Evolutionary conservation across 202 grass and related monocot species (phyloP), one percentile per base, ranked within the genome.

Genomic region (Schoenoplectus triqueter): DNA sequence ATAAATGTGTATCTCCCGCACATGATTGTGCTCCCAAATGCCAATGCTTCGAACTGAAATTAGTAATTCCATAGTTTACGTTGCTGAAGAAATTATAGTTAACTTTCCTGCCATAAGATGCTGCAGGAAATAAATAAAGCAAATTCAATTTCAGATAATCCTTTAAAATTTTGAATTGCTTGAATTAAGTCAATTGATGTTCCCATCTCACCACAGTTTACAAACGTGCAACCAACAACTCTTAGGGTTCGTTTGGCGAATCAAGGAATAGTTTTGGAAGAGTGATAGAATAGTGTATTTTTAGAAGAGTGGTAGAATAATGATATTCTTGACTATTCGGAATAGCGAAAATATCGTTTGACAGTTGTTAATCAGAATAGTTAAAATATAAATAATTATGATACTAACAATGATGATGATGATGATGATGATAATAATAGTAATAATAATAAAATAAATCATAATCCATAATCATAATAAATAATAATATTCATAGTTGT

Each of bases 11-110:
- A 87, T 74, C 84, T 87, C 82, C 96, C 93, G 84, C 96, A 98
- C 93, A 98, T 98, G 49, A 91, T 89, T 60, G 93, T 92, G 86
- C 93, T 99, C 84, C 93, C 96, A 88, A 99, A 88, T 75, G 96
- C 96, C 84, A 99, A 91, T 56, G 96, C 87, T 94, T 99, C 96
- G 88, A 99, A 91, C 96, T 99, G 90, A 87, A 56, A 80, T 80
- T 4, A 78, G 78, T 50, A 92, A 78, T 82, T 71, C 31, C 57
- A 87, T 47, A 88, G 54, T 84, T 71, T n/a, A 87, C 15, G 40
- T 61, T 59, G 56, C 56, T 59, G 11, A 11, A 0, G 56, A 59
- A 59, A 31, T 31, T 31, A 31, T 59, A 59, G 56, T n/a, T 59
- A 59, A 4, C 56, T 15, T 59, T 15, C 15, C 10, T 14, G 15